Base-by-base conservation (phyloP, 2,329 filamentous ascomycete genomes). In the Blumeria graminis region DNA sequence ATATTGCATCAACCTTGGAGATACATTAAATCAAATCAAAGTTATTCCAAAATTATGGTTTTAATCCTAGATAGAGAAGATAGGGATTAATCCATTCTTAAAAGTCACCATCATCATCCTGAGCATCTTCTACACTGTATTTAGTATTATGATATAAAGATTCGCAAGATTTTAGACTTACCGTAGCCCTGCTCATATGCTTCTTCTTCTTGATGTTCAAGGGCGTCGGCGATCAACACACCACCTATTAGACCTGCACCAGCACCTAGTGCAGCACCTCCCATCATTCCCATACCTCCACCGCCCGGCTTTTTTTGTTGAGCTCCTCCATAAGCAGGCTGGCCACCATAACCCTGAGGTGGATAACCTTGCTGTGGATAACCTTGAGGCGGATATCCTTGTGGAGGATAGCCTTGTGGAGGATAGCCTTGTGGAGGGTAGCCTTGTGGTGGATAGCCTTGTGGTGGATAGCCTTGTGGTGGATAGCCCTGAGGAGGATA, bases 211-310 rank as follows among this genome's bases (percentile, higher is more conserved):
- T 75, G 66, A 59, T 81, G 77, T 57, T 84, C 70, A 55, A 89
- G 73, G 1, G 81, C 81, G 64, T 83, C 73, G 1, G 75, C 81
- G 35, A 94, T 68, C 63, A 94, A 60, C 59, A 79, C 76, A 56
- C 88, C 88, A 62, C 87, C 89, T 0, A 94, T 63, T 65, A 94
- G 65, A 68, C 88, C 88, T 60, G 83, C 88, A 62, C 87, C 88
- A 3, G 86, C 68, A 70, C 88, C 88, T 46, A 94, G 71, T 22
- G 85, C 85, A 8, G 82, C 79, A 55, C 81, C 86, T 52, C 85
- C 86, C 1, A 75, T 78, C 58, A 77, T 74, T n/a, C 86, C 85
- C 70, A 90, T 72, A 1, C 75, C 75, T 4, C 71, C 70, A 28
- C 69, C 69, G 63, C 72, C 73, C 58, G 70, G 73, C 57, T 71